Base-by-base conservation (phyloP, 306 rosid genomes). In the Quercus bicolor region DNA sequence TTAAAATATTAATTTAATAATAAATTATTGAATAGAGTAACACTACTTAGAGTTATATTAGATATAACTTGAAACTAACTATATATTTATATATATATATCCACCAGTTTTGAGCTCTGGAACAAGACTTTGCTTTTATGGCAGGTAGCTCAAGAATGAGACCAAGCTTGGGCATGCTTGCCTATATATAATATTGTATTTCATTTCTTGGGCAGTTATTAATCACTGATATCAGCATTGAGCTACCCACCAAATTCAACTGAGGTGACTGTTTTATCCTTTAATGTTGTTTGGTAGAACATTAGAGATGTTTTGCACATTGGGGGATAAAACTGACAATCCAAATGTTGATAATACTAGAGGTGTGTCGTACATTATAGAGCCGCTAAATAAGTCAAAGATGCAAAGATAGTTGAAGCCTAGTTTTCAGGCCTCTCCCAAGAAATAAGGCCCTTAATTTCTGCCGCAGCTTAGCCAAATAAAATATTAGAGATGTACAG, bases 361-460 rank as follows among this genome's bases (percentile, higher is more conserved):
- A 18, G 20, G 51, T 75, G 68, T 26, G 75, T 12, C 69, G 51
- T 23, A 15, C 52, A 71, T 73, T 77, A 85, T 85, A 75, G 91
- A 85, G 91, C 89, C 87, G 76, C 87, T 78, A 81, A 78, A 87
- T 72, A 75, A 61, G 91, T 85, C 91, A 86, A 88, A 80, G 72
- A 21, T 62, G 77, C 23, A 78, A 81, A 78, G 82, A 75, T 24
- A 56, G 60, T 86, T 84, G 91, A 86, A 85, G 77, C 91, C 88
- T 57, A 84, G 53, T 78, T 88, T 89, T 85, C 73, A 72, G 91
- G 88, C 81, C 65, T 82, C 29, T 85, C 79, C 77, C 78, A 29
- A 87, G 88, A 85, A 85, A 56, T 77, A 78, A 85, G 80, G 79
- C 79, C 86, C 88, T 78, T 85, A 86, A 83, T 86, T 57, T 51